Base-by-base conservation (phyloP, 208 protist species). In the Leishmania amazonensis region DNA sequence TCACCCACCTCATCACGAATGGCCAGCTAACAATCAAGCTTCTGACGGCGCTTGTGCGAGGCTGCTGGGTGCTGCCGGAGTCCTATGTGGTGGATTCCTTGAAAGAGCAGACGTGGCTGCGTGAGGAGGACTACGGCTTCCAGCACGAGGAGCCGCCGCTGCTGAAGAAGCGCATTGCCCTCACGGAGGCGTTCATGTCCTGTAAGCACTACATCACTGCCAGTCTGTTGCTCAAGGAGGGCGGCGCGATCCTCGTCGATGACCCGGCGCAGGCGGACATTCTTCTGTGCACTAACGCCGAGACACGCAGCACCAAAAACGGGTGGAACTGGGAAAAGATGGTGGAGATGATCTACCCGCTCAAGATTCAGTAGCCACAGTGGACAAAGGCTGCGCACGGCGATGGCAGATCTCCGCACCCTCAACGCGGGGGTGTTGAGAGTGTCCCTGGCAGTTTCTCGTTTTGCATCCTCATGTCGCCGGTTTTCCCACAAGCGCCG, bases 1-100 rank as follows among this genome's bases (percentile, higher is more conserved):
- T 98, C 54, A 98, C 95, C 4, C 95, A 98, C 76, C 83, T 98
- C 49, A 82, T 98, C 80, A 95, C 95, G 21, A 97, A 95, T 72
- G 95, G 95, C 2, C 89, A 96, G 75, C 84, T 96, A 31, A 98
- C 95, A 17, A 88, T 98, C 67, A 98, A 98, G 82, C 85, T 98
- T 40, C 87, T 98, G 6, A 95, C 92, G 1, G 93, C 95, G 17
- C 83, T 96, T 38, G 95, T 96, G 38, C 88, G 92, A 21, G 93
- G 95, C 4, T 98, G 95, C 88, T 98, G 95, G 95, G 85, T 98
- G 57, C 81, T 98, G 40, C 90, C 93, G 17, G 89, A 91, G 65
- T 85, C 83, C n/a, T 98, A 95, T 80, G 89, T 96, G 24, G 80
- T 85, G 54, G 88, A 94, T 65, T 97, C 91, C 17, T 53, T 94